Base-by-base conservation (phyloP, 192 early-diverging fungal genomes). In the Chytriomyces sp. region DNA sequence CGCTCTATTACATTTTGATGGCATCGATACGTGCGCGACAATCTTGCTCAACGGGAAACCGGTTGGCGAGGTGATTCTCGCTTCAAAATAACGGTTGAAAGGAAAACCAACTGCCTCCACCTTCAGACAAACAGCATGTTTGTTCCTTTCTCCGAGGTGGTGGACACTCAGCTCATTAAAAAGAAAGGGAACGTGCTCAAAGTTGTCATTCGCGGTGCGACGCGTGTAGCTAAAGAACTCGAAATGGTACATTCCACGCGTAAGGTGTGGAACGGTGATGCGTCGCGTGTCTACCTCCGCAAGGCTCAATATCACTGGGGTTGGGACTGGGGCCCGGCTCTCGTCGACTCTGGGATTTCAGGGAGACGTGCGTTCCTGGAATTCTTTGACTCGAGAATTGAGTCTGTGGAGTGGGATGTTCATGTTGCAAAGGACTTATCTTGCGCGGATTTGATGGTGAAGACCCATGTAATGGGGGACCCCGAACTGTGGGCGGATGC, bases 91-190 rank as follows among this genome's bases (percentile, higher is more conserved):
- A 19, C 54, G 19, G 39, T 54, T 54, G 10, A 12, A 17, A 28
- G 17, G 17, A 22, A 63, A 39, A 36, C 61, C 26, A 0, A 30
- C 56, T 26, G 17, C 4, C 39, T n/a, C 33, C 36, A 17, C 61
- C 14, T 30, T 36, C 26, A 70, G 38, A 68, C 78, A 12, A 59
- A 88, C 25, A 88, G 88, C 64, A 82, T 82, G 81, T 87, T 86
- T 41, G 52, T 76, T 31, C 73, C 39, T 12, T 72, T 82, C 65
- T 36, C 64, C 4, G 30, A 83, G 38, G 59, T 80, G 54, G 64
- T 83, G 39, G 10, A 44, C 6, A 22, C 49, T 0, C 52, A 39
- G n/a, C 59, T 87, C 5, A 19, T 37, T 19, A 19, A 26, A 36
- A 64, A 61, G 52, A 26, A 56, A 37, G 74, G 75, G 17, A 63